phyloP scores from a whole-genome alignment of 2,329 filamentous ascomycete species.

The Phialemoniopsis sp. region DNA sequence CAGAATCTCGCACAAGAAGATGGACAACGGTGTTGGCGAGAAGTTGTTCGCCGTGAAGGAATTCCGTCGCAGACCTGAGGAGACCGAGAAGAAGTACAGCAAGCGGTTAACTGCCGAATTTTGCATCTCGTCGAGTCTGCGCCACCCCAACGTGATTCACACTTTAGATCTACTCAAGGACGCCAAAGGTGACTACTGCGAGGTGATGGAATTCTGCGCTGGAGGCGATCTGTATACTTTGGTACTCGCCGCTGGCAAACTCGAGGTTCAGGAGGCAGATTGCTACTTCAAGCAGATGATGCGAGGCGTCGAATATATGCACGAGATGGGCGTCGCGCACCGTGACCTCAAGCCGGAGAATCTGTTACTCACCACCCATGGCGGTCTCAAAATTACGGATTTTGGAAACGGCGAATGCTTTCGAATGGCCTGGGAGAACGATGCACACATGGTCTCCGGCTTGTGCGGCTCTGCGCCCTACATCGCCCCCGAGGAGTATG shows the following conservation, averaged over 20 bases:
- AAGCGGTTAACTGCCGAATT: conserved; percentile 97
- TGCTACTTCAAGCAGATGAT: conserved; percentile 99
- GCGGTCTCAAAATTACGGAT: conserved; percentile 94
- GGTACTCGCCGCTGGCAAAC: conserved; percentile 83
- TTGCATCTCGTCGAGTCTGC: conserved; percentile 94
- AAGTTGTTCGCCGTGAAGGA: conserved; percentile 98
- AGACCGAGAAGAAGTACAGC: conserved; percentile 96
- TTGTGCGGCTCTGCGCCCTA: conserved; percentile 96
- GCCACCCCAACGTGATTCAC: conserved; percentile 97
- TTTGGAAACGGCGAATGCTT: conserved; percentile 99
- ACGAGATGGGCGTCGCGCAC: conserved; percentile 98
- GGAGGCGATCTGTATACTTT: conserved; percentile 94
- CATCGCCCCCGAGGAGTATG: conserved; percentile 95
- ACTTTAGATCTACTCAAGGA: conserved; percentile 94
- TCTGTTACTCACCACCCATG: conserved; percentile 85
- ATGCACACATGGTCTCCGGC: conserved; percentile 96
- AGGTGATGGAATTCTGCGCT: conserved; percentile 99
- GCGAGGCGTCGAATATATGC: conserved; percentile 98
- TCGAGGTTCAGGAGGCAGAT: conserved; percentile 89
- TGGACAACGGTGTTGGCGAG: conserved; percentile 75
- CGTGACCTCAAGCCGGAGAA: conserved; percentile 97
- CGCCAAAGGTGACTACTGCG: conserved; percentile 94
- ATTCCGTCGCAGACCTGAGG: conserved; percentile 88
- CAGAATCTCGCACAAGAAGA: conserved; percentile 92
- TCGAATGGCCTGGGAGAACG: conserved; percentile 98